Conservation (phyloP, 164 flowering plant genomes). For the Kalanchoe fedtschenkoi region DNA sequence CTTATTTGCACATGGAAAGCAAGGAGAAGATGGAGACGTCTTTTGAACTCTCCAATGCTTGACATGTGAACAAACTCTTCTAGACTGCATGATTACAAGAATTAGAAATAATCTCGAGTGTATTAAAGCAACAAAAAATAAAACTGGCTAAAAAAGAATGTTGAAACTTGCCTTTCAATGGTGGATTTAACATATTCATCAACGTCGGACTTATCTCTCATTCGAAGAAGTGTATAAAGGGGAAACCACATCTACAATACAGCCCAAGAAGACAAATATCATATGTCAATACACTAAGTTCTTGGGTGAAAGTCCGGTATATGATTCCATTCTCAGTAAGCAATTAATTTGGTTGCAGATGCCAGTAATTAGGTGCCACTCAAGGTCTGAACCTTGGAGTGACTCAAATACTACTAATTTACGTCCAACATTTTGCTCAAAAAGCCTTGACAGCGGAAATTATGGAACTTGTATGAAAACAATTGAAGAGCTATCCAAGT, state of each 20-base stretch:
- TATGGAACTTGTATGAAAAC: too few relatives aligned
- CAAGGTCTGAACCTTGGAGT: too few relatives aligned
- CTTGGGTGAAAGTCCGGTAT: too few relatives aligned
- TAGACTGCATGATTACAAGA: constrained; percentile 41
- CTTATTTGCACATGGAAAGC: constrained; percentile 71
- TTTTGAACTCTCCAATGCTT: constrained; percentile 78
- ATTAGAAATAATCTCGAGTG: neutral
- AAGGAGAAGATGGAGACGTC: constrained; percentile 69
- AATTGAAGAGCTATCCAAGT: too few relatives aligned
- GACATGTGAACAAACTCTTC: constrained; percentile 77
- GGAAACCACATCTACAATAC: constrained; percentile 81
- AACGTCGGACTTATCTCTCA: constrained; percentile 22
- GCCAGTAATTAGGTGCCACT: too few relatives aligned
- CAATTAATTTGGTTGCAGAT: too few relatives aligned
- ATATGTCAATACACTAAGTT: too few relatives aligned
- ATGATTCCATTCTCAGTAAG: too few relatives aligned
- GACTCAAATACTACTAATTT: too few relatives aligned
- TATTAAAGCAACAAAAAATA: neutral
- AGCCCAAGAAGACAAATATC: neutral
- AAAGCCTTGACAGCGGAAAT: too few relatives aligned
- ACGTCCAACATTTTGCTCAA: too few relatives aligned
- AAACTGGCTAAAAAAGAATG: neutral
- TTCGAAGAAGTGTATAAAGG: constrained; percentile 54
- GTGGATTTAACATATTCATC: constrained; percentile 30
- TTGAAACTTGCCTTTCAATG: constrained; percentile 41